Evolutionary conservation across 768 basidiomycete genomes (phyloP), one percentile per base, ranked within the genome.

Genomic region (Russula compacta): DNA sequence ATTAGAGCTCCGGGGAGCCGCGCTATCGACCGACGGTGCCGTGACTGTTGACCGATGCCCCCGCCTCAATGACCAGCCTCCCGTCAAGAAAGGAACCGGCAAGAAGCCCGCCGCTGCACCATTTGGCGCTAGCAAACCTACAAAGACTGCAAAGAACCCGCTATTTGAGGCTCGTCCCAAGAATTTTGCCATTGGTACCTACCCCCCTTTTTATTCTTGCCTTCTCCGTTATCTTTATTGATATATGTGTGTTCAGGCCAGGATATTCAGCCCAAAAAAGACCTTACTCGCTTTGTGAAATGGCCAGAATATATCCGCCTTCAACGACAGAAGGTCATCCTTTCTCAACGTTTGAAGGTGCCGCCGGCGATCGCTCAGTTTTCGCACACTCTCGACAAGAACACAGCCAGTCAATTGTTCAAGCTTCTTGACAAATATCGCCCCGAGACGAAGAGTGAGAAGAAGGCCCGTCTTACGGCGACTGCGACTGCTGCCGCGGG

Each of bases 251-350:
- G 3, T 19, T 60, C 0, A 95, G 95, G 95, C 71, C 92, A 95
- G 78, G 92, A 95, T 76, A 83, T 98, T 69, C 90, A 87, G 69
- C 95, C 87, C 70, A 82, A 81, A 73, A 83, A 83, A 58, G 95
- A 98, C 77, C 77, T 98, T 67, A 95, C 92, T 60, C 91, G 95
- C 73, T 98, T 98, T 79, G 91, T 98, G 78, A 98, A 97, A 76
- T 99, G 95, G 95, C 95, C 95, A 68, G 92, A 95, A 79, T 98
- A 98, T 72, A 85, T 98, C 68, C 92, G 94, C 71, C 87, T 98
- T 49, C 95, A 98, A 73, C 86, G 95, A 73, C 94, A 98, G 77
- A 98, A 98, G 80, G 92, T 98, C 71, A 95, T 98, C 77, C 87
- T 98, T 63, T 79, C 90, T 83, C 93, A 98, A 78, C 92, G 95